Evolutionary conservation across 2,329 filamentous ascomycete genomes (phyloP).

Genomic region (Alternaria panax): DNA sequence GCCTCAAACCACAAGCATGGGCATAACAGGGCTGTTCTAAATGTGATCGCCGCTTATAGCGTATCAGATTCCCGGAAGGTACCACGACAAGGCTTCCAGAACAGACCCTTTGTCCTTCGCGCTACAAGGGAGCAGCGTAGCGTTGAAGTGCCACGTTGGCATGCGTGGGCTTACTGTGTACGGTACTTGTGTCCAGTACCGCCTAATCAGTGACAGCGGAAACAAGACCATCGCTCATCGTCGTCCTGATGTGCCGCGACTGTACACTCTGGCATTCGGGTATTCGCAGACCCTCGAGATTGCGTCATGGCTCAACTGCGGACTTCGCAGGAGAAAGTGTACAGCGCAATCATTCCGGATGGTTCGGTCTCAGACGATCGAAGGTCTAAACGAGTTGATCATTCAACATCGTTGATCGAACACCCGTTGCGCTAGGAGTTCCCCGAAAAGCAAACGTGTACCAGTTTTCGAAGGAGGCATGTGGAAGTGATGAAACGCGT

Average conservation of each 20-base stretch:
- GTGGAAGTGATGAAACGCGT: neutral
- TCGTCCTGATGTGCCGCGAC: neutral
- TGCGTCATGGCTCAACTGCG: neutral
- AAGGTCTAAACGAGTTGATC: neutral
- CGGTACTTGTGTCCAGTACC: neutral
- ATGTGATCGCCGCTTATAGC: constrained; percentile 6
- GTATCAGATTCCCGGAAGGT: constrained; percentile 10
- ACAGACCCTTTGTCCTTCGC: constrained; percentile 12
- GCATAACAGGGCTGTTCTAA: constrained; percentile 2
- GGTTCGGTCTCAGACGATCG: neutral
- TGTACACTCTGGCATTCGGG: neutral
- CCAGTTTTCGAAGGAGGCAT: neutral
- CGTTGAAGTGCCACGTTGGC: constrained; percentile 3
- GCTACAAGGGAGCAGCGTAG: neutral
- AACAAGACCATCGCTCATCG: neutral
- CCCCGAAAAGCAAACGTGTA: neutral
- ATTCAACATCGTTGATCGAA: neutral
- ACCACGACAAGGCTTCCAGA: constrained; percentile 15
- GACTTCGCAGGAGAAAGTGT: neutral
- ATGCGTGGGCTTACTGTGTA: neutral
- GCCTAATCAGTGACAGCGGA: neutral
- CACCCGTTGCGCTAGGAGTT: neutral
- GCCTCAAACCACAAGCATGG: constrained; percentile 6
- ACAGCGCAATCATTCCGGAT: neutral
- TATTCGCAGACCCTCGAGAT: neutral